Percentiles rank a stretch among this genome's conserved stretches.
Conservation (phyloP, 306 rosid species). For the Albizia julibrissin region DNA sequence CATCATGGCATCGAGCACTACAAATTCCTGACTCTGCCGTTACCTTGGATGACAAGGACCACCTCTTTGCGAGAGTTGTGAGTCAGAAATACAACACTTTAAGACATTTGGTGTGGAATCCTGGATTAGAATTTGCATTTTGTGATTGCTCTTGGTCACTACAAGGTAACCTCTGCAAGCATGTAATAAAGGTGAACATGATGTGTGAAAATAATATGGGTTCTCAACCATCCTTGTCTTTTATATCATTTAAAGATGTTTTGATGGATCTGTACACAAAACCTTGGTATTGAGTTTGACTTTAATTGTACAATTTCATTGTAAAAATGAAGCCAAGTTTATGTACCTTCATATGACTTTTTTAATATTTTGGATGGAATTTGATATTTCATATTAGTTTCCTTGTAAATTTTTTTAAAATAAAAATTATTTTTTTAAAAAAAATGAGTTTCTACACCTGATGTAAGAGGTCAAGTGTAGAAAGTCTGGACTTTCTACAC, state of each 20-base stretch:
- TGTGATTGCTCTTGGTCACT: constrained; percentile 63
- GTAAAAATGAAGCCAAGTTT: too few relatives aligned
- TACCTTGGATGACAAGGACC: constrained; percentile 60
- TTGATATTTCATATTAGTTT: too few relatives aligned
- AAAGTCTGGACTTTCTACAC: too few relatives aligned
- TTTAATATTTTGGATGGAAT: too few relatives aligned
- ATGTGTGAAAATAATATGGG: constrained; percentile 50
- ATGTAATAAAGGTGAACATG: constrained; percentile 83
- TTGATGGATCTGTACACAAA: constrained; percentile 55
- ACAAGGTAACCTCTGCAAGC: constrained; percentile 95
- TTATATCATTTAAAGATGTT: constrained; percentile 66
- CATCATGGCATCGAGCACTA: constrained; percentile 88
- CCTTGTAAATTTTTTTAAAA: too few relatives aligned
- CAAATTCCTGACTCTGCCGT: constrained; percentile 73
- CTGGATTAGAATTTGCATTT: constrained; percentile 82
- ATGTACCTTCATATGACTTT: too few relatives aligned
- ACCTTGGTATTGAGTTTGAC: too few relatives aligned
- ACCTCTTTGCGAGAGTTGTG: constrained; percentile 70
- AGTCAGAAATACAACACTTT: constrained; percentile 64
- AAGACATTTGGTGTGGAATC: constrained; percentile 84
- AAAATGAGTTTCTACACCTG: too few relatives aligned
- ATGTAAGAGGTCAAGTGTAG: too few relatives aligned
- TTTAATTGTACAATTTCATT: too few relatives aligned
- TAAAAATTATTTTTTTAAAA: too few relatives aligned
- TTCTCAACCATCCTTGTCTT: constrained; percentile 66